Evolutionary conservation across 495 filamentous ascomycete species (phyloP), one percentile per base, ranked within the genome.

Genomic region (Usnea hakonensis): DNA sequence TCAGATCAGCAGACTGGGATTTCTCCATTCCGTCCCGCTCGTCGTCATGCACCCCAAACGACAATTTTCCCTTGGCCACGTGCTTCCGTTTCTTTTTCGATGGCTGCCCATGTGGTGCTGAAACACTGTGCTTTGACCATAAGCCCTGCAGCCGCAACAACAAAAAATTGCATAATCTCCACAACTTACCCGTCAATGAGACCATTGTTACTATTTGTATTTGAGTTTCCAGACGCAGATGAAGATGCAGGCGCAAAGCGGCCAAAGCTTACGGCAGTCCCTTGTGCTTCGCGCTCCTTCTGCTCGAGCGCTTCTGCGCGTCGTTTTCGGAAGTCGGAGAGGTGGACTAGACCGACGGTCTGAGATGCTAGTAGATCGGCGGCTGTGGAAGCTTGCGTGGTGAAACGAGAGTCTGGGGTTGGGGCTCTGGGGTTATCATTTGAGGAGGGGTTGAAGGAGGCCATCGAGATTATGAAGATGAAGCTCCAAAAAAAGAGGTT

Each of bases 261-360:
- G 14, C 81, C 81, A 1, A 79, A 68, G n/a, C 81, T 73, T 62
- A 80, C 77, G 44, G 84, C 81, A 44, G 60, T 46, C 53, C 83
- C 82, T 67, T 90, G 85, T 5, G 87, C 87, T 71, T 94, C 90
- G 61, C 89, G 82, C 67, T 91, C 88, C 70, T 92, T 93, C 70
- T 90, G 89, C 74, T 97, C 94, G 36, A 95, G 78, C 33, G 92
- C 90, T 73, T 98, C 90, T 66, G 91, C 93, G 73, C 94, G 91
- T 43, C 94, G 87, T 75, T 98, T 97, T 73, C 94, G 91, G 77
- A 97, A 98, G 72, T 97, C 94, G 67, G 86, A 89, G 44, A 97
- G 85, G 60, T 90, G 82, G 48, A 97, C 94, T 17, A 98, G 85
- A 50, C 94, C 94, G 58, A 96, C 91, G 2, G 94, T 98, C 71